Conservation (phyloP, 2,329 filamentous ascomycete genomes). For the Sarocladium oryzae region DNA sequence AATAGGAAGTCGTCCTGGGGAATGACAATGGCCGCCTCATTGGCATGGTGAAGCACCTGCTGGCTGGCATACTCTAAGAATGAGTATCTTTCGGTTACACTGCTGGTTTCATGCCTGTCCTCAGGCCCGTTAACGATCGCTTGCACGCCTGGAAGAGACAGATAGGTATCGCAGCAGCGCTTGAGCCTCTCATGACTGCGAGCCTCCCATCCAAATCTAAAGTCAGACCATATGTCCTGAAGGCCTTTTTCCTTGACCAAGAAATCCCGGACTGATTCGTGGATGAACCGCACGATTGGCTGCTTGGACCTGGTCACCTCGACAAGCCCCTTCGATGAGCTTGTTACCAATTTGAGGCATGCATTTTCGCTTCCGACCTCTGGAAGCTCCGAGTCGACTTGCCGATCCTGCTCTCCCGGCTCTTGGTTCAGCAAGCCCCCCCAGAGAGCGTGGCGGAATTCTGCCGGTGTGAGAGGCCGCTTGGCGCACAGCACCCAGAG, state of each 20-base stretch:
- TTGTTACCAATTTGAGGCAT: conserved; percentile 24
- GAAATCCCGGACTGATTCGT: conserved; percentile 45
- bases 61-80: conserved; percentile 40
- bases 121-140: neutral
- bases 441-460: conserved; percentile 39
- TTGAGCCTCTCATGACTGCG: conserved; percentile 37
- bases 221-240: conserved; percentile 22
- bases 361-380: conserved; percentile 19
- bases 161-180: conserved; percentile 33
- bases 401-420: conserved; percentile 15
- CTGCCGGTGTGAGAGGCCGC: conserved; percentile 31
- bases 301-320: conserved; percentile 29
- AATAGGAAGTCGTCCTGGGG: conserved; percentile 25
- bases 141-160: conserved; percentile 17
- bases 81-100: conserved; percentile 23
- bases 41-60: conserved; percentile 34
- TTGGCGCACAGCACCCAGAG: conserved; percentile 47
- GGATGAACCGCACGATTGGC: conserved; percentile 29
- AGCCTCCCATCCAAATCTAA: conserved; percentile 20
- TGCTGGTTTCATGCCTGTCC: neutral
- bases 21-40: conserved; percentile 24
- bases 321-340: conserved; percentile 43
- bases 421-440: conserved; percentile 10
- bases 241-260: conserved; percentile 31
- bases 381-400: conserved; percentile 19